Evolutionary conservation across 129 eudicot genomes (phyloP), one percentile per base, ranked within the genome.

Genomic region (Flaveria sonorensis): DNA sequence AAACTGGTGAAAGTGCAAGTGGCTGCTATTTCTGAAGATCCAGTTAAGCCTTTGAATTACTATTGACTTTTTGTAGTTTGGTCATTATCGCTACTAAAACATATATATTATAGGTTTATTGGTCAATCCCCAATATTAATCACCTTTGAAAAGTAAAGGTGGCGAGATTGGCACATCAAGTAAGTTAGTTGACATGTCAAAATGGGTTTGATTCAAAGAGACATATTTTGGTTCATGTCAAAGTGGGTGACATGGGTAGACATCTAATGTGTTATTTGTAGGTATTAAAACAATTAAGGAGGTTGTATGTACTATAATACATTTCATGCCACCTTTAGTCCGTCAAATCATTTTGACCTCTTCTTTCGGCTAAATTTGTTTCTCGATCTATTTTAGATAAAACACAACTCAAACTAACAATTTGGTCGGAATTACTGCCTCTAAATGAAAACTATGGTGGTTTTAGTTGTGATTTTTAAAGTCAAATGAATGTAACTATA

Each of bases 1-100:
- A 14, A 48, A 48, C 53, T 48, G 53, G 95, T 80, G 39, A 68
- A 87, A 39, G 90, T 88, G 26, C 97, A 91, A 82, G 87, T 91
- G 71, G 97, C 95, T 42, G 73, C 90, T 39, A 80, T 91, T 30
- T 86, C 97, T 40, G 95, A 88, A 73, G 94, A 91, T 83, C 90
- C 88, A 26, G 97, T 91, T 57, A 68, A 56, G 66, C 63, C 21
- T 36, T 62, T 57, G 6, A 15, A 71, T 4, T 66, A 75, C 13
- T 52, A 67, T 51, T 0, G 1, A 0, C 15, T 50, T 26, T n/a
- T n/a, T n/a, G 26, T 24, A 24, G 26, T 1, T 24, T 24, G 26
- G 26, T 24, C 26, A 24, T 24, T 24, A 24, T 24, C 26, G 26
- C 26, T 24, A 24, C 1, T 24, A 24, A 24, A 24, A 24, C 26